phyloP scores from a whole-genome alignment of 441 rosid species.

The Croton laevigatus region DNA sequence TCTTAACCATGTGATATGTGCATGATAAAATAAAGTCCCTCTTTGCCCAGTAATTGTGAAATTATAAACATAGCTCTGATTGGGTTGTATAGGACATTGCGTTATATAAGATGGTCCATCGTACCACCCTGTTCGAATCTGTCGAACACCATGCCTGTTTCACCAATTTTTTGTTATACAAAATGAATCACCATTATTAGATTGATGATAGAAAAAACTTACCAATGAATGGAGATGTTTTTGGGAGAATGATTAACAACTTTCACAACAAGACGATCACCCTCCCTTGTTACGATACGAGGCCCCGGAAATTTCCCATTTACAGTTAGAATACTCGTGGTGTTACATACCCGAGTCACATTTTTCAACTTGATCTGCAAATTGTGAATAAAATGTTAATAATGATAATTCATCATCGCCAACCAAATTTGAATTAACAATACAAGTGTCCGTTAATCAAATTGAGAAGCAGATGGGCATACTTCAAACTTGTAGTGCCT shows the following conservation, averaged over 20 bases:
- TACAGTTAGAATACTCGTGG: slow-evolving; percentile 38
- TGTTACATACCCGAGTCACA: slow-evolving; percentile 44
- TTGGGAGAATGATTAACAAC: slow-evolving; percentile 38
- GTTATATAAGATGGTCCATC: slow-evolving; percentile 69
- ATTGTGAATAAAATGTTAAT: not conserved
- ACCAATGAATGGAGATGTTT: slow-evolving; percentile 52
- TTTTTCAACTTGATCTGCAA: slow-evolving; percentile 40
- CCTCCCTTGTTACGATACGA: slow-evolving; percentile 39
- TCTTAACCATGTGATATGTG: slow-evolving; percentile 61
- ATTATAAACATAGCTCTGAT: slow-evolving; percentile 54
- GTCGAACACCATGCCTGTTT: slow-evolving; percentile 57
- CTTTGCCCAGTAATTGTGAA: slow-evolving; percentile 61
- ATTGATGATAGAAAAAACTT: not conserved
- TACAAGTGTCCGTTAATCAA: no score
- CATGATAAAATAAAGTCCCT: slow-evolving; percentile 71
- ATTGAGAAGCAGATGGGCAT: slow-evolving; percentile 10
- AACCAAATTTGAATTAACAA: no score
- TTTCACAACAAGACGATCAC: slow-evolving; percentile 40
- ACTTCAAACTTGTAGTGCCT: slow-evolving; percentile 49
- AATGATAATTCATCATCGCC: no score
- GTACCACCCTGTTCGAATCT: slow-evolving; percentile 58
- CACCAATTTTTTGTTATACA: not conserved
- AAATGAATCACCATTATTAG: no score
- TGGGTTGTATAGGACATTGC: slow-evolving; percentile 64
- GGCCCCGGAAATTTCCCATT: slow-evolving; percentile 56